These are phyloP conservation scores for Phytophthora pistaciae DNA, from an alignment of 352 stramenopile species.

Conservation along the genomic window DNA sequence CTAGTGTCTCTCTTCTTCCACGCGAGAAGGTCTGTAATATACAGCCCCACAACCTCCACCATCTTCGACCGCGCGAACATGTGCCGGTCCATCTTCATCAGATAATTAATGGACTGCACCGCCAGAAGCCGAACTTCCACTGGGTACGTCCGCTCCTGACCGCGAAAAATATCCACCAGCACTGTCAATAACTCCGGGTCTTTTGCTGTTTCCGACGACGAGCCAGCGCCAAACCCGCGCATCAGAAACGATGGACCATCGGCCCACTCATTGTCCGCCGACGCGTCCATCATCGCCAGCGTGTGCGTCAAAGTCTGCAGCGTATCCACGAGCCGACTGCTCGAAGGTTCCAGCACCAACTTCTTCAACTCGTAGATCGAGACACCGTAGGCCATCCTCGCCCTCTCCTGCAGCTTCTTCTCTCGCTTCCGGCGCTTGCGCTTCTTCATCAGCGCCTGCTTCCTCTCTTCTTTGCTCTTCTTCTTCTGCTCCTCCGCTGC, in stretches of 20 bases:
- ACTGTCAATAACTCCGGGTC: conserved; percentile 69
- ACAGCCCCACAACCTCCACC: conserved; percentile 60
- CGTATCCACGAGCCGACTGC: conserved; percentile 60
- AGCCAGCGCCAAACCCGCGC: conserved; percentile 54
- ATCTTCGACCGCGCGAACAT: conserved; percentile 60
- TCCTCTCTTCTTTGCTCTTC: conserved; percentile 29
- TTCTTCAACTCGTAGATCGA: conserved; percentile 73
- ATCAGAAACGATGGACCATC: conserved; percentile 67
- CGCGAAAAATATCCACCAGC: conserved; percentile 60
- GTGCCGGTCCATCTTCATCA: conserved; percentile 85
- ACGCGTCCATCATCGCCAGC: conserved; percentile 88
- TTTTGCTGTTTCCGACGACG: conserved; percentile 48
- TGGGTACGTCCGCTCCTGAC: conserved; percentile 44
- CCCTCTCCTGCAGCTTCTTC: conserved; percentile 49
- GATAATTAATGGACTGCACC: conserved; percentile 87
- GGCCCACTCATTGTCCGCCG: conserved; percentile 75
- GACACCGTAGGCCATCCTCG: conserved; percentile 70
- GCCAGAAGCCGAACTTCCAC: conserved; percentile 66
- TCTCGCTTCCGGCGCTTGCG: conserved; percentile 42
- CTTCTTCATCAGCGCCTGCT: conserved; percentile 43
- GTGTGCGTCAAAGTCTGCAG: conserved; percentile 86
- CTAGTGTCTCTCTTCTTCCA: conserved; percentile 36
- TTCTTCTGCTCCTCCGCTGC: conserved; percentile 37
- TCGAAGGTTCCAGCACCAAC: conserved; percentile 56
- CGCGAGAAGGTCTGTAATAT: conserved; percentile 55